Conservation (phyloP, 768 basidiomycete genomes). For the Neoboletus subvelutipes region DNA sequence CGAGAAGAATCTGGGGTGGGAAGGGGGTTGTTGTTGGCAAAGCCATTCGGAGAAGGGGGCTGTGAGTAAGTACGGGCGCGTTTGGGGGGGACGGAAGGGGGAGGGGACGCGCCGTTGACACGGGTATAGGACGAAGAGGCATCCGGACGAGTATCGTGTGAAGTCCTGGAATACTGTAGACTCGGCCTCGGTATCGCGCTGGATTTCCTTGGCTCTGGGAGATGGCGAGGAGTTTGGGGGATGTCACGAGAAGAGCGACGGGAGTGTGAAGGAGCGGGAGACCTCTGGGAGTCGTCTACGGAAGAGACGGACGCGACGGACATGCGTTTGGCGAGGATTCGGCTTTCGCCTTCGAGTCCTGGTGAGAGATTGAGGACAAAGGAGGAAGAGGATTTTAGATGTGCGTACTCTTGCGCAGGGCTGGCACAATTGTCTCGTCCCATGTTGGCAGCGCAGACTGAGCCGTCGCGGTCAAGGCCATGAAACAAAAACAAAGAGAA, state of each 20-base stretch:
- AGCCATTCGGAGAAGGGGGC: slow-evolving; percentile 38
- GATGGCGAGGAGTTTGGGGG: slow-evolving; percentile 14
- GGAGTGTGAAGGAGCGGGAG: slow-evolving; percentile 19
- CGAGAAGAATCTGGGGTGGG: slow-evolving; percentile 40
- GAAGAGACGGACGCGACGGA: slow-evolving; percentile 70
- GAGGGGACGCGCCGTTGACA: slow-evolving; percentile 30
- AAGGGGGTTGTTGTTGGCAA: slow-evolving; percentile 28
- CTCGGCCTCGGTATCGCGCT: slow-evolving; percentile 51
- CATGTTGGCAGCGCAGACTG: slow-evolving; percentile 52
- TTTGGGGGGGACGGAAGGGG: slow-evolving; percentile 37
- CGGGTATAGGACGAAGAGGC: slow-evolving; percentile 25
- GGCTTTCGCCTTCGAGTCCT: slow-evolving; percentile 83
- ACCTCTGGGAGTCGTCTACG: slow-evolving; percentile 41
- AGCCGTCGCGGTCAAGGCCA: slow-evolving; percentile 44
- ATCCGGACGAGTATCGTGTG: slow-evolving; percentile 25
- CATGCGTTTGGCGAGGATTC: slow-evolving; percentile 72
- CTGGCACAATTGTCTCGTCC: slow-evolving; percentile 83
- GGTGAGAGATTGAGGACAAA: slow-evolving; percentile 2
- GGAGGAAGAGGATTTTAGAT: neutral
- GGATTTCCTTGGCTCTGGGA: slow-evolving; percentile 35
- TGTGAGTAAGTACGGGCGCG: slow-evolving; percentile 68
- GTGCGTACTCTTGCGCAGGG: slow-evolving; percentile 70
- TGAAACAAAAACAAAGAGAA: slow-evolving; percentile 16
- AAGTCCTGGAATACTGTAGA: slow-evolving; percentile 37
- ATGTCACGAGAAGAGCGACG: slow-evolving; percentile 24